Evolutionary conservation across 805 yeast species (phyloP), one percentile per base, ranked within the genome.

Genomic region (Kockiozyma suomiensis): DNA sequence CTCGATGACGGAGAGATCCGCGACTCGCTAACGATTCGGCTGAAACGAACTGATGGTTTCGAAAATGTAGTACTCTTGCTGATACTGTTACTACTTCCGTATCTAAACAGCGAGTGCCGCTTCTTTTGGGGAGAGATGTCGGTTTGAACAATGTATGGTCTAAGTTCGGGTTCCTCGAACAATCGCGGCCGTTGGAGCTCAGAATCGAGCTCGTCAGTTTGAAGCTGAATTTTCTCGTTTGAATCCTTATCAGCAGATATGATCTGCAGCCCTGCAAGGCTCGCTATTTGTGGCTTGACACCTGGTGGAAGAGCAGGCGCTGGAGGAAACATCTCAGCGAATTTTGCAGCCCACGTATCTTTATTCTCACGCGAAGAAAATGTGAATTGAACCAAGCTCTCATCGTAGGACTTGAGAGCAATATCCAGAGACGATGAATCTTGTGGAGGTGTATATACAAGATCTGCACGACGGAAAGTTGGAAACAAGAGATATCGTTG

Each of bases 401-500:
- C 61, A 49, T 62, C 54, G 50, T 53, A 58, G 5, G 66, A 56
- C n/a, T 38, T 41, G 7, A 62, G 52, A n/a, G 46, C 25, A 25
- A 61, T 41, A 4, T 30, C 48, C n/a, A 41, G 38, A 4, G 51
- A 35, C 13, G 52, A 38, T 12, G 41, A 25, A 26, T 32, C 32
- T 10, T n/a, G 4, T 3, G 54, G 32, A 4, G 42, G 49, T 1
- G 49, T 32, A 45, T 51, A 62, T n/a, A 60, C 59, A 19, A 62
- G 40, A 32, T 62, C 66, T 3, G 60, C 61, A 13, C 61, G 47
- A 15, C 66, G 45, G 19, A 62, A 62, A 1, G 65, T 51, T 4
- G 66, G 66, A 33, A 62, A 62, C 15, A 62, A 51, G 8, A 62
- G 57, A 30, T 52, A 62, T 13, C 66, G 50, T 25, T 62, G 58